Evolutionary conservation across 169 alveolate species (phyloP).

Genomic region (Plasmodium knowlesi): DNA sequence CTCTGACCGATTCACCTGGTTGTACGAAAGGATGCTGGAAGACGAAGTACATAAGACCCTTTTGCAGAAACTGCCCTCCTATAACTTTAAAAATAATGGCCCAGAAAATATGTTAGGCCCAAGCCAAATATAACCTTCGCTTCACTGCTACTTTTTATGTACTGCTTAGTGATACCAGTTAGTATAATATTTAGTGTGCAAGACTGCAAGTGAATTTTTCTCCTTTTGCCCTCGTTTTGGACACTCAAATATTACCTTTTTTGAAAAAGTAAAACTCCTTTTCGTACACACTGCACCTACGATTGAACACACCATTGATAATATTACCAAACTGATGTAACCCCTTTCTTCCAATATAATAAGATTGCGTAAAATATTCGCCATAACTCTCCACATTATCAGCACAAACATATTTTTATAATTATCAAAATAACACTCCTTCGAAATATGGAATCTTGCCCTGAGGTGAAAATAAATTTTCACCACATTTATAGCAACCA

Average conservation of each 20-base stretch:
- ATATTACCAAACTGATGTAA: neutral
- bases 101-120: conserved; percentile 76
- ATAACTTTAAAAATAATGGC: conserved; percentile 65
- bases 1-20: conserved; percentile 86
- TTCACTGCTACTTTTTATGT: neutral
- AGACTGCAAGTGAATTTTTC: neutral
- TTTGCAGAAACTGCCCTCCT: conserved; percentile 61
- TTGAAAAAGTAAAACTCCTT: neutral
- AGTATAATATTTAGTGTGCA: neutral
- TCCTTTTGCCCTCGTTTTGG: neutral
- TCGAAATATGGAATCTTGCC: conserved; percentile 5
- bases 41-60: conserved; percentile 74
- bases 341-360: neutral
- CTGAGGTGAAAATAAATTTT: conserved; percentile 39
- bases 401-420: neutral
- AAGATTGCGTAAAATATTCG: neutral
- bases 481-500: conserved; percentile 65
- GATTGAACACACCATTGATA: neutral
- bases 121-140: conserved; percentile 23
- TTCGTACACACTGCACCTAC: neutral
- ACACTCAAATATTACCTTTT: neutral
- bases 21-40: conserved; percentile 86
- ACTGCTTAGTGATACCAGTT: neutral
- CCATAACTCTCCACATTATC: neutral
- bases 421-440: neutral